phyloP scores from a whole-genome alignment of 1,284 basidiomycete species.

The Puccinia polysora region DNA sequence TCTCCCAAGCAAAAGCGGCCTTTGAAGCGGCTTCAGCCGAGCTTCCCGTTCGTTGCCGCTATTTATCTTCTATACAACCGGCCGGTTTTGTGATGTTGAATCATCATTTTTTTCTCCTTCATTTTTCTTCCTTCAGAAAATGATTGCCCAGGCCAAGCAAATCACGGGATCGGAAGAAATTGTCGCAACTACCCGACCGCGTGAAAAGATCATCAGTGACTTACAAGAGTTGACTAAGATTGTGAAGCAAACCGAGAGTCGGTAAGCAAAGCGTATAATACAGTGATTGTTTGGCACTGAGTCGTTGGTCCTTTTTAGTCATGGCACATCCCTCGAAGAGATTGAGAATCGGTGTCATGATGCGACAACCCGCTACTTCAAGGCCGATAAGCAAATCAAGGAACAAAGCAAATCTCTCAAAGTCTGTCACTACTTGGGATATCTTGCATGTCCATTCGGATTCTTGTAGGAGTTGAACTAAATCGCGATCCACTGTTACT shows the following conservation, averaged over 20 bases:
- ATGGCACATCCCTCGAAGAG: conserved; percentile 22
- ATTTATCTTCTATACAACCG: background rate
- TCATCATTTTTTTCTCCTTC: background rate
- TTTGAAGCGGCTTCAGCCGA: background rate
- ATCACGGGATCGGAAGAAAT: conserved; percentile 4
- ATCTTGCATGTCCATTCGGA: no score
- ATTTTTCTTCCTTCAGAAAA: background rate
- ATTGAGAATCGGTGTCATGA: conserved; percentile 13
- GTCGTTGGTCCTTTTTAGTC: background rate
- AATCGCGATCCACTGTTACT: background rate
- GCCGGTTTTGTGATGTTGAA: background rate
- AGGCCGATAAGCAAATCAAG: conserved; percentile 13
- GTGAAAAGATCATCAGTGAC: conserved; percentile 21
- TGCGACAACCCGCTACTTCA: background rate
- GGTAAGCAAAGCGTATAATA: background rate
- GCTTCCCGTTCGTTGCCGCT: background rate
- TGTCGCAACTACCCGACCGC: background rate
- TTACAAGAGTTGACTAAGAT: background rate
- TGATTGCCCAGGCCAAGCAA: conserved; percentile 22
- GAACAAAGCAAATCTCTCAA: conserved; percentile 14
- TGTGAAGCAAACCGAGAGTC: conserved; percentile 6
- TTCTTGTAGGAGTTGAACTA: no score
- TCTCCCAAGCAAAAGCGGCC: background rate
- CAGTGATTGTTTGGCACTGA: background rate
- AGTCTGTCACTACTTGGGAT: background rate